phyloP scores from a whole-genome alignment of 805 yeast species.

The Wickerhamiella sergipiensis region DNA sequence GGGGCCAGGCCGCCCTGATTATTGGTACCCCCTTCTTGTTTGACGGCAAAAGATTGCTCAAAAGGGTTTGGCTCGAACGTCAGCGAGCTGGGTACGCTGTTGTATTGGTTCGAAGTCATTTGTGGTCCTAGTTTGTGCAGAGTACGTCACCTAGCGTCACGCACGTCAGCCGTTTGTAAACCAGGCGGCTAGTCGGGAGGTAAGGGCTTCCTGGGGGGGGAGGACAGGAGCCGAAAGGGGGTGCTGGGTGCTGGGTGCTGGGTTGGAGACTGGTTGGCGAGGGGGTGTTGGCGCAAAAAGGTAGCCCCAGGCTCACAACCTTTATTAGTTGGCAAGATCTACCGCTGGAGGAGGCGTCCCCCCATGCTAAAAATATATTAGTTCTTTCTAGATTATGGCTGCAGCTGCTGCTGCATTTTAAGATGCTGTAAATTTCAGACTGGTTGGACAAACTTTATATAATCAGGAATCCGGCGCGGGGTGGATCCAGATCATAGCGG shows the following conservation, averaged over 20 bases:
- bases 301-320: no score
- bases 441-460: neutral
- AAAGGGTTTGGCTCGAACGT: constrained; percentile 91
- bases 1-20: neutral
- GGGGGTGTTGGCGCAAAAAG: neutral
- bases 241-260: no score
- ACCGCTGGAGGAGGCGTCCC: no score
- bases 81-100: constrained; percentile 27
- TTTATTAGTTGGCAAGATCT: no score
- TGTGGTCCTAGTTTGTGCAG: neutral
- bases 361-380: neutral
- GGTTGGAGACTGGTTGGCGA: neutral
- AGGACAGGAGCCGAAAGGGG: no score
- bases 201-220: neutral
- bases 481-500: neutral
- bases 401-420: no score
- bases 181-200: neutral
- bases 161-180: neutral
- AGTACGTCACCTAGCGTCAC: constrained; percentile 6
- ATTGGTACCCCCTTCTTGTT: constrained; percentile 12
- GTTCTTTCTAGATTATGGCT: no score
- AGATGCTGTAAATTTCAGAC: no score
- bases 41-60: constrained; percentile 82
- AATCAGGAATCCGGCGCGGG: neutral
- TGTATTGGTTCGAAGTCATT: constrained; percentile 3